These are phyloP conservation scores for Candida pseudofarinosa DNA, from an alignment of 805 yeast genomes.

Conservation along the genomic window DNA sequence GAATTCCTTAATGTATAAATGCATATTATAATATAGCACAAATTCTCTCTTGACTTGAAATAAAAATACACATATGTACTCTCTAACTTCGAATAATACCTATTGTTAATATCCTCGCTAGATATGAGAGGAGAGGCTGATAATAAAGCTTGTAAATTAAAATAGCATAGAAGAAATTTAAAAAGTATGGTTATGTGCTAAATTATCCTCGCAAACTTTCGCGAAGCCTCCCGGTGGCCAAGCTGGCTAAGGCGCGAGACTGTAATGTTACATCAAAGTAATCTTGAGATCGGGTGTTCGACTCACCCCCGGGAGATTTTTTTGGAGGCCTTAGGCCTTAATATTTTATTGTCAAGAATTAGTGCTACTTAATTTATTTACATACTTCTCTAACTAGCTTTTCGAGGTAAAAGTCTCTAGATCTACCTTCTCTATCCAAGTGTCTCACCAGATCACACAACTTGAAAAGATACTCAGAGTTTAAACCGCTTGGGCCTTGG, in stretches of 20 bases:
- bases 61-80: background rate
- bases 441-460: constrained; percentile 45
- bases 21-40: background rate
- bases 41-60: background rate
- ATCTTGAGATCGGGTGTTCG: constrained; percentile 45
- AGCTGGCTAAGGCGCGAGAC: constrained; percentile 45
- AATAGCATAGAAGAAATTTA: too few relatives aligned
- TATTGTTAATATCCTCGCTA: too few relatives aligned
- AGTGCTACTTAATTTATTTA: background rate
- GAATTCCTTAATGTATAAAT: constrained; percentile 4
- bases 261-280: constrained; percentile 30
- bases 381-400: constrained; percentile 19
- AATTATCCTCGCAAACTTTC: too few relatives aligned
- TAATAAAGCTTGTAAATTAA: too few relatives aligned
- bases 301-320: constrained; percentile 41
- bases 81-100: too few relatives aligned
- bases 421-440: constrained; percentile 14
- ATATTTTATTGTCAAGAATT: background rate
- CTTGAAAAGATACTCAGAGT: constrained; percentile 61
- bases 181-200: too few relatives aligned
- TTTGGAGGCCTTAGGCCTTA: constrained; percentile 2
- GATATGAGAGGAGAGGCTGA: too few relatives aligned
- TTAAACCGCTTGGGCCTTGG: constrained; percentile 79
- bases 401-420: constrained; percentile 34
- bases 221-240: constrained; percentile 38